phyloP scores from a whole-genome alignment of 129 eudicot species.

The Chrysanthemum seticuspe region DNA sequence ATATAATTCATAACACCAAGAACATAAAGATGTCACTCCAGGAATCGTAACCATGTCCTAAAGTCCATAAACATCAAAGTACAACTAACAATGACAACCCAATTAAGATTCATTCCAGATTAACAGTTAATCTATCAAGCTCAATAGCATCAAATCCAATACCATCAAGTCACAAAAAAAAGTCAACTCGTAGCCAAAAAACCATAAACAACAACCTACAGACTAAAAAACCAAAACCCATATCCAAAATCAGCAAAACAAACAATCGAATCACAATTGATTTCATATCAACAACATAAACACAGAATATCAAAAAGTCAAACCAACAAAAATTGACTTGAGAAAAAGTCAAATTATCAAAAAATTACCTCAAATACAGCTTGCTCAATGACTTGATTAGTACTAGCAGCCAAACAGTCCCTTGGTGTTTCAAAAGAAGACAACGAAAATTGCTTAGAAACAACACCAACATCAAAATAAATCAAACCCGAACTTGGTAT shows the following conservation, averaged over 20 bases:
- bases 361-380: conserved; percentile 34
- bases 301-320: conserved; percentile 7
- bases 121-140: too few relatives aligned
- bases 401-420: conserved; percentile 68
- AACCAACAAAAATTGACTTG: conserved; percentile 10
- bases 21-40: too few relatives aligned
- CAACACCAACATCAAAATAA: conserved; percentile 91
- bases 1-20: too few relatives aligned
- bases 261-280: background rate
- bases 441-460: conserved; percentile 76
- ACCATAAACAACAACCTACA: conserved; percentile 11
- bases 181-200: background rate
- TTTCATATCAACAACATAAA: background rate
- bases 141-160: background rate
- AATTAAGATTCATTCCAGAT: too few relatives aligned
- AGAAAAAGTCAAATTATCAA: conserved; percentile 12
- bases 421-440: conserved; percentile 81
- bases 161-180: background rate
- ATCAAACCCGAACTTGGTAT: conserved; percentile 85
- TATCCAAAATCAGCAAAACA: background rate
- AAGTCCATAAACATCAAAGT: too few relatives aligned
- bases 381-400: conserved; percentile 25
- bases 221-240: conserved; percentile 7
- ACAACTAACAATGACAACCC: too few relatives aligned
- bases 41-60: too few relatives aligned